Evolutionary conservation across 2,329 filamentous ascomycete species (phyloP).

Genomic region (Penicillium janthinellum): DNA sequence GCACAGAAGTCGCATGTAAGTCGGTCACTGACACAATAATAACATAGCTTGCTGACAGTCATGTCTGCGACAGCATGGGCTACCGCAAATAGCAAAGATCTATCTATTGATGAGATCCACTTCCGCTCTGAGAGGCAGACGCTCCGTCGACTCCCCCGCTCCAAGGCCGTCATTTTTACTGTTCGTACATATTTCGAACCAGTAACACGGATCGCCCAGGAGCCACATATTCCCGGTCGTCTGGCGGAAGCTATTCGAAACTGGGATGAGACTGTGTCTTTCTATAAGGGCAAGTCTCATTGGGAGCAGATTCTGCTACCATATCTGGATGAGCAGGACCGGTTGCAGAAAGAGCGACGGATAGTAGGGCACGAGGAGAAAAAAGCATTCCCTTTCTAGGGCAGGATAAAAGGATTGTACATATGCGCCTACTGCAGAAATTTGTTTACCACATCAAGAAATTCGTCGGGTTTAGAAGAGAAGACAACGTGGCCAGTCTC

Average conservation of each 20-base stretch:
- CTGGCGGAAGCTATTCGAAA: neutral
- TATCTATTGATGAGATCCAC: neutral
- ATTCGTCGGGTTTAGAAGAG: neutral
- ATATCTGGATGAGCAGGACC: neutral
- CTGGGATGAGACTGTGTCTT: neutral
- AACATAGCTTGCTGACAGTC: neutral
- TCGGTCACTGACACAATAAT: neutral
- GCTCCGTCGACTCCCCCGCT: neutral
- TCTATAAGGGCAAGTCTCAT: neutral
- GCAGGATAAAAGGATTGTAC: neutral
- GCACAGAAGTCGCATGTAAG: slow-evolving; percentile 18
- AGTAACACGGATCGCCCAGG: neutral
- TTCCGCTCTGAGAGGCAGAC: neutral
- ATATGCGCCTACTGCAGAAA: neutral
- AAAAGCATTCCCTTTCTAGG: neutral
- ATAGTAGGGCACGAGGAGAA: neutral
- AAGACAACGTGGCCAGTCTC: neutral
- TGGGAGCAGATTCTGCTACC: neutral
- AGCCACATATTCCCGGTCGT: neutral
- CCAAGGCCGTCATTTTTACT: neutral
- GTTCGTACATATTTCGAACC: neutral
- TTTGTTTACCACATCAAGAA: neutral
- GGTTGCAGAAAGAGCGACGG: neutral
- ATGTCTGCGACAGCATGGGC: neutral
- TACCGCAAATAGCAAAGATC: neutral